Percentiles rank a stretch among this genome's conserved stretches.
phyloP scores from a whole-genome alignment of 1,284 basidiomycete genomes.

The Schizopora paradoxa region DNA sequence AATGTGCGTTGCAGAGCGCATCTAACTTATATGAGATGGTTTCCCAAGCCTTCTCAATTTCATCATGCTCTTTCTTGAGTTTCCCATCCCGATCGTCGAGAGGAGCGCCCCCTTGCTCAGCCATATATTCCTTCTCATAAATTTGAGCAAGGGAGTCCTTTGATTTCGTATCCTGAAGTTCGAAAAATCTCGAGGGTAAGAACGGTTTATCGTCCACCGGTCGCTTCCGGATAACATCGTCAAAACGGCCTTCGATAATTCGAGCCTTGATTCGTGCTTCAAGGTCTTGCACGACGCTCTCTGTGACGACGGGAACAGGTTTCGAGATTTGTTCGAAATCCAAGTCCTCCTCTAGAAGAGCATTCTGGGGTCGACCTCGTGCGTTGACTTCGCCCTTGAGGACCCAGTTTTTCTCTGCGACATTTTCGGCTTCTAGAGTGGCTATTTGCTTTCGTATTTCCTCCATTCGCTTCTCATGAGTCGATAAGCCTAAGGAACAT shows the following conservation, averaged over 20 bases:
- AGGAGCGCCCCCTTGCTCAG: conserved; percentile 50
- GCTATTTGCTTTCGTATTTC: conserved; percentile 64
- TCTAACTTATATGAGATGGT: conserved; percentile 87
- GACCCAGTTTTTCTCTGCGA: conserved; percentile 79
- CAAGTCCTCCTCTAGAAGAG: conserved; percentile 88
- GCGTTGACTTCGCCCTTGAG: conserved; percentile 88
- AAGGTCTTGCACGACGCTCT: conserved; percentile 77
- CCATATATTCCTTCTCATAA: conserved; percentile 90
- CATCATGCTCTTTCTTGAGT: conserved; percentile 83
- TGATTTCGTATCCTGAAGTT: conserved; percentile 86
- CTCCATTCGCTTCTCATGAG: conserved; percentile 59
- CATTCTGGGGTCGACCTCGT: conserved; percentile 83
- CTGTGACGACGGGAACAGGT: conserved; percentile 84
- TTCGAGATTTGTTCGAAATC: conserved; percentile 92
- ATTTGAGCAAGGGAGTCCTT: conserved; percentile 90
- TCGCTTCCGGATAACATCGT: conserved; percentile 85
- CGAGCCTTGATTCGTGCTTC: conserved; percentile 92
- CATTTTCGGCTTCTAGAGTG: conserved; percentile 65
- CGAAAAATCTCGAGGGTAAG: conserved; percentile 85
- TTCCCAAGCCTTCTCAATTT: conserved; percentile 81
- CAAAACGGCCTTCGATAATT: conserved; percentile 83
- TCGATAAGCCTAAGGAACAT: conserved; percentile 38
- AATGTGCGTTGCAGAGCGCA: conserved; percentile 92
- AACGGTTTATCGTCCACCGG: conserved; percentile 82
- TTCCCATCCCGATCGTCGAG: conserved; percentile 84